phyloP scores from a whole-genome alignment of 495 filamentous ascomycete species.

The Glonium stellatum region DNA sequence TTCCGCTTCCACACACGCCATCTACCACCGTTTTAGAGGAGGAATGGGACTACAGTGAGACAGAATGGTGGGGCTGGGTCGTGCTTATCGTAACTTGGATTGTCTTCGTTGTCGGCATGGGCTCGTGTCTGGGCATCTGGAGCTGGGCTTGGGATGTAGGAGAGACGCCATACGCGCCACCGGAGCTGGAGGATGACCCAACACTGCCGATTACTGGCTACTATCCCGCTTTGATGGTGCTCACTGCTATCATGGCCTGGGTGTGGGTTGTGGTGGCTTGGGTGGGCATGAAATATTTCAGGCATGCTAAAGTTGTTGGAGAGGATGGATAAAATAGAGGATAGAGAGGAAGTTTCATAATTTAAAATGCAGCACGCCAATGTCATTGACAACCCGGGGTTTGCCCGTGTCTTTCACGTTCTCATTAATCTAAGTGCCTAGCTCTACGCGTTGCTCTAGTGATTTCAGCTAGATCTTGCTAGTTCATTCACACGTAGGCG shows the following conservation, averaged over 20 bases:
- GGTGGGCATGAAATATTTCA: constrained; percentile 99
- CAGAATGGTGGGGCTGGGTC: constrained; percentile 95
- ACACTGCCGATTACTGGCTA: constrained; percentile 94
- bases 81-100: constrained; percentile 84
- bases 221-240: constrained; percentile 86
- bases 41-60: constrained; percentile 84
- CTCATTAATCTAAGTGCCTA: too few species aligned
- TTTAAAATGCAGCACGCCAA: too few species aligned
- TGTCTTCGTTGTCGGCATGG: constrained; percentile 93
- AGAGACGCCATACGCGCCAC: constrained; percentile 88
- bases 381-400: too few species aligned
- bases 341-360: not conserved
- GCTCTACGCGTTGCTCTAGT: too few species aligned
- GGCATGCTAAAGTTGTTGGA: constrained; percentile 77
- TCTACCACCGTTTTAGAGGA: constrained; percentile 43
- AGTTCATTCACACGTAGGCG: too few species aligned
- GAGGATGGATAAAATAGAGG: constrained; percentile 23
- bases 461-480: too few species aligned
- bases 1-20: constrained; percentile 38
- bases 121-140: constrained; percentile 94
- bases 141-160: constrained; percentile 99
- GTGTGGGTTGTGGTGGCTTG: constrained; percentile 96
- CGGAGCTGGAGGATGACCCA: constrained; percentile 85
- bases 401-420: too few species aligned
- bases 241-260: constrained; percentile 96